phyloP scores from a whole-genome alignment of 2,329 filamentous ascomycete genomes.

The Coniochaeta hoffmannii region DNA sequence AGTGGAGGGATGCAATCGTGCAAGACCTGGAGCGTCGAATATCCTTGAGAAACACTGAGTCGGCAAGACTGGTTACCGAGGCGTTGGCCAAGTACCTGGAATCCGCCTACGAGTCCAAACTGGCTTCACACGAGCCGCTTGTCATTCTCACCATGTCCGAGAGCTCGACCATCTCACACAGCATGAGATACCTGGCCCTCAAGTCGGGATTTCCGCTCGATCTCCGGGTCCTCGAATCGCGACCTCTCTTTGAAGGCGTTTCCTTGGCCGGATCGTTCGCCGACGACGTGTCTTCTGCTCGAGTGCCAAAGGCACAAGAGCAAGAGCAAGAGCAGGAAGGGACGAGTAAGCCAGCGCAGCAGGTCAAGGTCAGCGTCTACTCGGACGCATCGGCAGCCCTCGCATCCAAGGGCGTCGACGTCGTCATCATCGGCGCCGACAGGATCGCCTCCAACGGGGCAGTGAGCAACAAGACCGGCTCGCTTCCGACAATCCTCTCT shows the following conservation, averaged over 20 bases:
- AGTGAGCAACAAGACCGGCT: slow-evolving; percentile 62
- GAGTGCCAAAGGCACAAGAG: slow-evolving; percentile 12
- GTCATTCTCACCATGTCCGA: slow-evolving; percentile 53
- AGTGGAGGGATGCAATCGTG: slow-evolving; percentile 9
- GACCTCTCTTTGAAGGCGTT: slow-evolving; percentile 59
- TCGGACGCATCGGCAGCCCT: slow-evolving; percentile 54
- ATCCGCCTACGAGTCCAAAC: slow-evolving; percentile 20
- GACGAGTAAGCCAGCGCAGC: slow-evolving; percentile 4
- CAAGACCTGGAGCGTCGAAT: slow-evolving; percentile 11
- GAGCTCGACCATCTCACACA: slow-evolving; percentile 51
- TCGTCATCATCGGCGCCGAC: slow-evolving; percentile 59
- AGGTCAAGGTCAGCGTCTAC: slow-evolving; percentile 39
- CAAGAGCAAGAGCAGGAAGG: slow-evolving; percentile 8
- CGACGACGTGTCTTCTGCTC: slow-evolving; percentile 14
- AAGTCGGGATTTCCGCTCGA: slow-evolving; percentile 33
- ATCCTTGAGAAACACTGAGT: slow-evolving; percentile 11
- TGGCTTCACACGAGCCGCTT: slow-evolving; percentile 20
- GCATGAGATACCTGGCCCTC: slow-evolving; percentile 34
- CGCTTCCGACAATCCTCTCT: slow-evolving; percentile 48
- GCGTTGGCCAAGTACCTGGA: slow-evolving; percentile 28
- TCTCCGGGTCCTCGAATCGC: slow-evolving; percentile 57
- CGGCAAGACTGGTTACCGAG: slow-evolving; percentile 15
- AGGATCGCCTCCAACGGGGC: slow-evolving; percentile 48
- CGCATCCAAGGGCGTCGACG: slow-evolving; percentile 42
- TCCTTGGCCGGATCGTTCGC: slow-evolving; percentile 40